phyloP scores from a whole-genome alignment of 208 protist genomes.

The Crithidia bombi region DNA sequence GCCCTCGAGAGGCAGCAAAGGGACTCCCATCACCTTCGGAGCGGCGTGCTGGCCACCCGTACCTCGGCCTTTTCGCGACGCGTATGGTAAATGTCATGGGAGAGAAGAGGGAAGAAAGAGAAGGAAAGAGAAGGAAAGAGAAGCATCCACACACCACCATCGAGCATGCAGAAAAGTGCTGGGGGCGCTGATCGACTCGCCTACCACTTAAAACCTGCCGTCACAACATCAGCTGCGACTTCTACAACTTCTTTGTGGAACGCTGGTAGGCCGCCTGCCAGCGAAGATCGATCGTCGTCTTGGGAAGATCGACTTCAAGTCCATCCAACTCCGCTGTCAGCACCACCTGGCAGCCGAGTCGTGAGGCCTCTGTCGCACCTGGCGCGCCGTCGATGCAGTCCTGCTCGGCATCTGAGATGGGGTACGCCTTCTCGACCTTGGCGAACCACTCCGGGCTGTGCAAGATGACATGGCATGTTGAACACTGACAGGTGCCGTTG shows the following conservation, averaged over 20 bases:
- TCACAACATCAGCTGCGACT: too few relatives aligned
- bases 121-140: too few relatives aligned
- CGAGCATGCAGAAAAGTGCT: too few relatives aligned
- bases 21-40: too few relatives aligned
- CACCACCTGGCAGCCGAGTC: conserved; percentile 65
- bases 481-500: conserved; percentile 93
- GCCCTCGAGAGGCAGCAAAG: too few relatives aligned
- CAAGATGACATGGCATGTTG: conserved; percentile 95
- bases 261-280: conserved; percentile 22
- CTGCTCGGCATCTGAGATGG: conserved; percentile 67
- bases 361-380: conserved; percentile 40
- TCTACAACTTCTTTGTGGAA: conserved; percentile 16
- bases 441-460: conserved; percentile 73
- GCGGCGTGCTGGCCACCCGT: too few relatives aligned
- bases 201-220: too few relatives aligned
- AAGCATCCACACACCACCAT: too few relatives aligned
- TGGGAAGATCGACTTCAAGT: conserved; percentile 32
- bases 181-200: too few relatives aligned
- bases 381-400: conserved; percentile 58
- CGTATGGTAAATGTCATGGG: too few relatives aligned
- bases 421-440: conserved; percentile 70
- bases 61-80: too few relatives aligned
- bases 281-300: conserved; percentile 26
- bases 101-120: too few relatives aligned
- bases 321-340: conserved; percentile 47